phyloP scores from a whole-genome alignment of 129 eudicot genomes.

The Deinandra increscens region DNA sequence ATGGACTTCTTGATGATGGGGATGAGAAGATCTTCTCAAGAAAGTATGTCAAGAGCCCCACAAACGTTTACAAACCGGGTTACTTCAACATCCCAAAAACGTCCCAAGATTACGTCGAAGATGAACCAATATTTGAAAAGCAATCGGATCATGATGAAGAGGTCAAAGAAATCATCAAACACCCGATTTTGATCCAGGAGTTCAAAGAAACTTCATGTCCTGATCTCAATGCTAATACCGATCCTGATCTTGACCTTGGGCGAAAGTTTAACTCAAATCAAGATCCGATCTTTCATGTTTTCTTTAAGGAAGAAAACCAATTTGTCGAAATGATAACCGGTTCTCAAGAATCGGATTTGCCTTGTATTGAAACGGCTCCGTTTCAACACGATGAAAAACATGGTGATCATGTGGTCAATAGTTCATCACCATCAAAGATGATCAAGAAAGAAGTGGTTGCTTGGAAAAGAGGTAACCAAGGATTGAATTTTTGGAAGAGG shows the following conservation, averaged over 20 bases:
- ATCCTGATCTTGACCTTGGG: neutral
- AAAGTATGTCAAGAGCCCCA: slow-evolving; percentile 38
- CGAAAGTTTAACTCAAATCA: slow-evolving; percentile 28
- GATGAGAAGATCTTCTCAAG: slow-evolving; percentile 47
- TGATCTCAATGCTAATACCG: neutral
- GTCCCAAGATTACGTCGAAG: slow-evolving; percentile 32
- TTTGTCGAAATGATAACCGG: slow-evolving; percentile 73
- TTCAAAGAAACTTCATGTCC: slow-evolving; percentile 1
- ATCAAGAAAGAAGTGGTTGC: slow-evolving; percentile 31
- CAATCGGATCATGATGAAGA: slow-evolving; percentile 38
- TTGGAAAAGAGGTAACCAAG: slow-evolving; percentile 28
- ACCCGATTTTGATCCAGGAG: slow-evolving; percentile 23
- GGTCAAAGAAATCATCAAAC: slow-evolving; percentile 29
- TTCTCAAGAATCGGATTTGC: slow-evolving; percentile 33
- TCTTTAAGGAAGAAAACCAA: slow-evolving; percentile 72
- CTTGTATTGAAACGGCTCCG: slow-evolving; percentile 35
- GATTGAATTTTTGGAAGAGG: slow-evolving; percentile 51
- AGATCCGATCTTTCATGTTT: slow-evolving; percentile 55
- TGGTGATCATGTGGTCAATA: slow-evolving; percentile 27
- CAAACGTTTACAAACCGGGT: slow-evolving; percentile 27
- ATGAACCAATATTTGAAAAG: slow-evolving; percentile 24
- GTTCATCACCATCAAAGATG: slow-evolving; percentile 37
- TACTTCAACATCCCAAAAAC: slow-evolving; percentile 37
- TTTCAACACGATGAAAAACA: slow-evolving; percentile 46
- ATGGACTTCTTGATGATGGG: slow-evolving; percentile 65